phyloP scores from a whole-genome alignment of 2,329 filamentous ascomycete species.

The Diplodia scrobiculata region DNA sequence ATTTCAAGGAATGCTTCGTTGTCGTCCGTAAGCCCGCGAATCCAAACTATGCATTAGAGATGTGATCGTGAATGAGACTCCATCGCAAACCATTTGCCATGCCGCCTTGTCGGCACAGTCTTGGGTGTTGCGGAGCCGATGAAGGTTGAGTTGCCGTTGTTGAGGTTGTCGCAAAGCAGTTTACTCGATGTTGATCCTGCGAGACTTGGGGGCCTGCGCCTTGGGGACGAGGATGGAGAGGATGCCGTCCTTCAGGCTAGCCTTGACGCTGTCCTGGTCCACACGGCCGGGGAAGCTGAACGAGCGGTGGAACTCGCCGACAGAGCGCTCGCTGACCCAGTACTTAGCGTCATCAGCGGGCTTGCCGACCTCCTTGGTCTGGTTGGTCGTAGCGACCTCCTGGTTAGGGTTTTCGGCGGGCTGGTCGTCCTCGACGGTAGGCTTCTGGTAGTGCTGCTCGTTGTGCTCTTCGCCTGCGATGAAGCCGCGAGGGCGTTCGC shows the following conservation, averaged over 20 bases:
- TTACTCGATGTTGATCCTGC: constrained; percentile 61
- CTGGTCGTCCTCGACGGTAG: constrained; percentile 67
- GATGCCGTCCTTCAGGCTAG: constrained; percentile 62
- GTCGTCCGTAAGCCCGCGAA: not conserved
- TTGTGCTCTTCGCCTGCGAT: constrained; percentile 48
- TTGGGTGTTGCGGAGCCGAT: not conserved
- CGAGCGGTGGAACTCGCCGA: constrained; percentile 61
- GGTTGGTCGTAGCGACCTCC: constrained; percentile 38
- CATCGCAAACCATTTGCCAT: not conserved
- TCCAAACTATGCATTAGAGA: constrained; percentile 9
- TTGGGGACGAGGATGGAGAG: constrained; percentile 62
- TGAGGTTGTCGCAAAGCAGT: not conserved
- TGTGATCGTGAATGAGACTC: not conserved
- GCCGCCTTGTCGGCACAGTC: not conserved
- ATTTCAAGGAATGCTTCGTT: not conserved
- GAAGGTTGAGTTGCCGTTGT: not conserved
- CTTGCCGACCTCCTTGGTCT: constrained; percentile 47
- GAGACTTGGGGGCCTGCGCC: constrained; percentile 50
- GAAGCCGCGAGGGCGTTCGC: constrained; percentile 52
- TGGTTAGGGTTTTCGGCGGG: constrained; percentile 25
- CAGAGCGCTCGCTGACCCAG: constrained; percentile 66
- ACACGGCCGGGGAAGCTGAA: constrained; percentile 62
- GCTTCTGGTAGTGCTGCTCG: constrained; percentile 47
- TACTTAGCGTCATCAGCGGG: constrained; percentile 57
- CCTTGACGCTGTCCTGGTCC: constrained; percentile 63